Base-by-base conservation (phyloP, 441 rosid genomes). In the Gossypium schwendimanii region DNA sequence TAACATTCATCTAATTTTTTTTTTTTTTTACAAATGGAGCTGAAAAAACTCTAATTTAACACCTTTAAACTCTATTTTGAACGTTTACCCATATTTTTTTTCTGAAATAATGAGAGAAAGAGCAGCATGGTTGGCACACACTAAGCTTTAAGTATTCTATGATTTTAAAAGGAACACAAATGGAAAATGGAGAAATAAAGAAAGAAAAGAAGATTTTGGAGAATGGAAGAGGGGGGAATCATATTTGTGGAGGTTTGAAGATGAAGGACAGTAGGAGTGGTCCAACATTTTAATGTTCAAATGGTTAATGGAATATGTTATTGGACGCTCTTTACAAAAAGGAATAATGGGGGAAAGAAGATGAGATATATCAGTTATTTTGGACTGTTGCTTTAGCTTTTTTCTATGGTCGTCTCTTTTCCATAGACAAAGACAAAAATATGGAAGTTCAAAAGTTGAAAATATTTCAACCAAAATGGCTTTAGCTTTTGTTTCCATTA, bases 391-490 rank as follows among this genome's bases (percentile, higher is more conserved):
- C 50, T 10, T 2, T 36, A 39, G 33, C 33, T 73, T 70, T 50
- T 44, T 10, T 2, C 47, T 10, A 3, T 45, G 39, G 31, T 26
- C 33, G 8, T 55, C 63, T 2, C 31, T 61, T 55, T 66, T 70
- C 17, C 39, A 6, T 17, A 14, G 12, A 0, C 24, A 62, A 62
- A 36, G 21, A 69, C 69, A 61, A 69, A 62, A 49, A 52, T 28
- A 63, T 0, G 24, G 7, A 75, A 10, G 47, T 68, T 69, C 67
- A 20, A 61, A 75, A 21, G 55, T 58, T 68, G 28, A 67, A 59
- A 59, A 45, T 12, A 1, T 64, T 36, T 36, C 49, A 17, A 18
- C 26, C n/a, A 36, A 62, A 62, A 15, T 64, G 54, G 54, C 69
- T 41, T 64, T 20, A 12, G 45, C 6, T 11, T 44, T 64, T 64